phyloP scores from a whole-genome alignment of 345 rosid species.

The Gossypium rotundifolium region DNA sequence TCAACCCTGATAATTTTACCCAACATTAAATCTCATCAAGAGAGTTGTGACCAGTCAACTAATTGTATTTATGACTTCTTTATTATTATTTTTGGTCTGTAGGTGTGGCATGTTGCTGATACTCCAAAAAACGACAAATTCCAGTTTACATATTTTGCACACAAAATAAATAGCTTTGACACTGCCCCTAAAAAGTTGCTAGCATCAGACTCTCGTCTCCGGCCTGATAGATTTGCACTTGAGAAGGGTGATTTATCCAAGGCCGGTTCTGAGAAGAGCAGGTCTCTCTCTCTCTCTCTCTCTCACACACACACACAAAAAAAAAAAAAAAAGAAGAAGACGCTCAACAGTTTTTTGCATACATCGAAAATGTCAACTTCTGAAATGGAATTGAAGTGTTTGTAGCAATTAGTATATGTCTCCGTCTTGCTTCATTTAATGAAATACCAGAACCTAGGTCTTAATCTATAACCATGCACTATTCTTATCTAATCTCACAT shows the following conservation, averaged over 20 bases:
- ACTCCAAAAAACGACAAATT: slow-evolving; percentile 65
- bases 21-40: background rate
- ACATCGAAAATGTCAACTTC: background rate
- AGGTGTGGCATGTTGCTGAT: slow-evolving; percentile 88
- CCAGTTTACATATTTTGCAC: slow-evolving; percentile 69
- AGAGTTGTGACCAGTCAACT: background rate
- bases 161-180: slow-evolving; percentile 76
- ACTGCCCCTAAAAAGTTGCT: slow-evolving; percentile 75
- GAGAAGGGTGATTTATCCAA: slow-evolving; percentile 66
- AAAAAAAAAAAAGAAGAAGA: background rate
- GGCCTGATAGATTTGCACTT: slow-evolving; percentile 79
- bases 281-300: slow-evolving; percentile 36
- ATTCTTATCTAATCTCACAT: background rate
- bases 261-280: slow-evolving; percentile 71
- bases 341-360: background rate
- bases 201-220: slow-evolving; percentile 76
- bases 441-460: background rate
- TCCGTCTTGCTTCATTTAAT: background rate
- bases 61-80: background rate
- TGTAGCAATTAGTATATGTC: background rate
- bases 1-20: background rate
- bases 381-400: background rate
- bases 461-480: background rate
- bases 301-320: background rate
- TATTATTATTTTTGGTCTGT: slow-evolving; percentile 14